These are phyloP conservation scores for Plasmodium cynomolgi DNA, from an alignment of 169 alveolate species.

Conservation along the genomic window DNA sequence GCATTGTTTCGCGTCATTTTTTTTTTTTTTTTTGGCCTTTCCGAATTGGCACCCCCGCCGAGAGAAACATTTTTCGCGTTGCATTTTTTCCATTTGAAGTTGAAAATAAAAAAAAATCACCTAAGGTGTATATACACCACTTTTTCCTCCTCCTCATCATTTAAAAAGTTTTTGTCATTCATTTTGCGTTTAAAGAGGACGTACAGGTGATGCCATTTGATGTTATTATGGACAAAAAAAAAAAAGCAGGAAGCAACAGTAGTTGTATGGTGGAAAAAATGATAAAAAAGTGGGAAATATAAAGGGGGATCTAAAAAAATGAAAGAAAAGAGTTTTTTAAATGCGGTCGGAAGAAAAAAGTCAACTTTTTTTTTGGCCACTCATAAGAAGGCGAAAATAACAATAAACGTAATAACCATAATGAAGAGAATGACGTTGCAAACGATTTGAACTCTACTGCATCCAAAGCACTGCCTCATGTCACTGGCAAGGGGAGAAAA, in stretches of 20 bases:
- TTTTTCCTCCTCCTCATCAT: not conserved
- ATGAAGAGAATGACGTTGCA: conserved; percentile 30
- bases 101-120: not conserved
- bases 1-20: not conserved
- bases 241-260: not conserved
- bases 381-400: conserved; percentile 12
- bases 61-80: not conserved
- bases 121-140: not conserved
- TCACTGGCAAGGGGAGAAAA: conserved; percentile 5
- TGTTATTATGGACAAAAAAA: not conserved
- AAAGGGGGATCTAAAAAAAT: not conserved
- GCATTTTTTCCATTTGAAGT: not conserved
- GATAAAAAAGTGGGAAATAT: not conserved
- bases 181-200: not conserved
- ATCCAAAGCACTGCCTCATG: not conserved
- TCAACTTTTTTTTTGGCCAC: not conserved
- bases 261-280: not conserved
- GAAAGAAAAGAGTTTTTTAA: conserved; percentile 1
- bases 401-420: conserved; percentile 20
- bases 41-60: not conserved
- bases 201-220: not conserved
- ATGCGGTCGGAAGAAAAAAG: not conserved
- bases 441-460: conserved; percentile 38
- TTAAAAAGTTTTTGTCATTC: not conserved
- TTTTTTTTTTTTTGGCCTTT: not conserved